phyloP scores from a whole-genome alignment of 2,329 filamentous ascomycete species.

The Alternaria longipes region DNA sequence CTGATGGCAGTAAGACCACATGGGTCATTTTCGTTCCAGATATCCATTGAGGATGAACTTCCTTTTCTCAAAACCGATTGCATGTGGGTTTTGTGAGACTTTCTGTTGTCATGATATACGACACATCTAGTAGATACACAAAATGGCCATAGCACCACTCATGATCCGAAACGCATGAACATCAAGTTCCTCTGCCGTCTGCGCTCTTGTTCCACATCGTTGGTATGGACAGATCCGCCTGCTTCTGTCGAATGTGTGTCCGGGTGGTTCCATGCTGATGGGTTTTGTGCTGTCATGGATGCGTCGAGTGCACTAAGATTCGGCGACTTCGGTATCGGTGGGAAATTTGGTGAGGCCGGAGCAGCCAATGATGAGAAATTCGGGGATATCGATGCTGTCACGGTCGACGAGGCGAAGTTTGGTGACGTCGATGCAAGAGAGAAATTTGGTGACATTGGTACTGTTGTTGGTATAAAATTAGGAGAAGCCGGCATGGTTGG shows the following conservation, averaged over 20 bases:
- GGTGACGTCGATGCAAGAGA: slow-evolving; percentile 18
- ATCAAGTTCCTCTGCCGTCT: slow-evolving; percentile 31
- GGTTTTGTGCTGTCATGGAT: neutral
- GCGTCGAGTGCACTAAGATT: neutral
- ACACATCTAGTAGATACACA: neutral
- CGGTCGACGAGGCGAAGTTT: slow-evolving; percentile 17
- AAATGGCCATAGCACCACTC: neutral
- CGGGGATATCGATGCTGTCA: neutral
- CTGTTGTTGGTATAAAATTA: neutral
- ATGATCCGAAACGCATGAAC: slow-evolving; percentile 26
- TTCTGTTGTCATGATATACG: too few relatives aligned
- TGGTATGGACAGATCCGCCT: neutral
- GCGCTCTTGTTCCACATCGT: slow-evolving; percentile 15
- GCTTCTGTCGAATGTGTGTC: neutral
- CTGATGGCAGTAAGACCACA: neutral
- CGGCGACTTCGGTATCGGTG: neutral
- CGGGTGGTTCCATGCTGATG: neutral
- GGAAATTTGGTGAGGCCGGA: slow-evolving; percentile 17
- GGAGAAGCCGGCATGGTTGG: neutral
- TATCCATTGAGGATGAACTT: neutral
- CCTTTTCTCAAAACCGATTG: neutral
- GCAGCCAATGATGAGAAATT: slow-evolving; percentile 5
- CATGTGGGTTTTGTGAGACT: too few relatives aligned
- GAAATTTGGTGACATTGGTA: slow-evolving; percentile 5
- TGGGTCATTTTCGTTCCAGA: neutral